phyloP scores from a whole-genome alignment of 1,284 basidiomycete genomes.

The Omphalotus olearius region DNA sequence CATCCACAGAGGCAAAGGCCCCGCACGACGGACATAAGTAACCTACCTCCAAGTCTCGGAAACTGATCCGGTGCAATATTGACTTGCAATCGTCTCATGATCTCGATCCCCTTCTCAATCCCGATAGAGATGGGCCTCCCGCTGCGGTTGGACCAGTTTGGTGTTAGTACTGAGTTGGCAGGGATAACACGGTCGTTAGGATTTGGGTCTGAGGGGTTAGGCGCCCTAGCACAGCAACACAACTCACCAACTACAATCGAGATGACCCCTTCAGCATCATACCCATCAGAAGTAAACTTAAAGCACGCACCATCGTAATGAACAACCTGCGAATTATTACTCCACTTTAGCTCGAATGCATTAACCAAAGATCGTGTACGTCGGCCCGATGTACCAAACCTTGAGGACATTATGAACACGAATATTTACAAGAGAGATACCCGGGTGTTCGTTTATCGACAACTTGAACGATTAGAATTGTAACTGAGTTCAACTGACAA shows the following conservation, averaged over 20 bases:
- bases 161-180: conserved; percentile 10
- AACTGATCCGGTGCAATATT: conserved; percentile 21
- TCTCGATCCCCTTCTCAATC: conserved; percentile 21
- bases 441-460: too few species aligned
- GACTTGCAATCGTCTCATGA: conserved; percentile 24
- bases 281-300: background rate
- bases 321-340: background rate
- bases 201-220: too few species aligned
- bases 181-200: conserved; percentile 5
- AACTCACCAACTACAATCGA: conserved; percentile 8
- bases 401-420: background rate
- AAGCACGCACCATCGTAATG: conserved; percentile 10
- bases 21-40: background rate
- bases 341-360: conserved; percentile 9
- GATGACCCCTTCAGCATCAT: background rate
- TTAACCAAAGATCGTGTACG: background rate
- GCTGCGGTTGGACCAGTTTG: background rate
- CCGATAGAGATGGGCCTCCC: conserved; percentile 18
- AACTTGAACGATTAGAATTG: too few species aligned
- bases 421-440: background rate
- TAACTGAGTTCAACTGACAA: too few species aligned
- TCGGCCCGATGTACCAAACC: conserved; percentile 2
- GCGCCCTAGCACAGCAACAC: too few species aligned
- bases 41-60: conserved; percentile 21
- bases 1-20: too few species aligned